Base-by-base conservation (phyloP, 169 alveolate species). In the Neospora caninum region DNA sequence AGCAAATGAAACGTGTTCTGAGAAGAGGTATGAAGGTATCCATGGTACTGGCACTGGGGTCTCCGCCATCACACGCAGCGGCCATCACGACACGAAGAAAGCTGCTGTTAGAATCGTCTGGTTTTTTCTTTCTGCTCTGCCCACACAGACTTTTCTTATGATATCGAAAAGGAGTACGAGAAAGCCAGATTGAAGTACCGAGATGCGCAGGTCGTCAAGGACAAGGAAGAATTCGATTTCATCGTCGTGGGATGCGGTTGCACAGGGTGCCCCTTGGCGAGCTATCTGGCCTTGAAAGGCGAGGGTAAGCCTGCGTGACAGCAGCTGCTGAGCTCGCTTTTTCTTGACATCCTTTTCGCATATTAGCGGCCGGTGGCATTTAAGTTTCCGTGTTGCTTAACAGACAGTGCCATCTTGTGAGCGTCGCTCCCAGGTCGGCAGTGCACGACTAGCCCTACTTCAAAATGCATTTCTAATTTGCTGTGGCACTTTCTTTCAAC, bases 201-300 rank as follows among this genome's bases (percentile, higher is more conserved):
- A 38, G 86, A 78, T n/a, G 42, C 86, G n/a, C 67, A 38, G 39
- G 36, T 82, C 64, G 10, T 42, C 64, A 82, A 38, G 67, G 89
- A 82, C 36, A 38, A 38, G 38, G 95, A 88, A 22, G 91, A 84
- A 0, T 96, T 91, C 80, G 97, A 96, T 93, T 95, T 78, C 94
- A 96, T 96, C 27, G 69, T 96, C 45, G 96, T 96, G 22, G 97
- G 97, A 0, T 97, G 97, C n/a, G 97, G 97, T 0, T 97, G 96
- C 13, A 95, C 97, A 29, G 97, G 97, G 42, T 96, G 97, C 91
- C 96, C 97, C 64, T 53, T 93, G 29, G 97, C 97, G 22, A 93
- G 89, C 39, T 82, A 41, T 31, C 89, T 82, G 27, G 89, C 89
- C 89, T 36, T 82, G 38, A 82, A 82, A 82, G 89, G 89, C 22